Percentiles rank a stretch among this genome's conserved stretches.
Conservation (phyloP, 2,329 filamentous ascomycete species). For the Pseudogymnoascus sp. region DNA sequence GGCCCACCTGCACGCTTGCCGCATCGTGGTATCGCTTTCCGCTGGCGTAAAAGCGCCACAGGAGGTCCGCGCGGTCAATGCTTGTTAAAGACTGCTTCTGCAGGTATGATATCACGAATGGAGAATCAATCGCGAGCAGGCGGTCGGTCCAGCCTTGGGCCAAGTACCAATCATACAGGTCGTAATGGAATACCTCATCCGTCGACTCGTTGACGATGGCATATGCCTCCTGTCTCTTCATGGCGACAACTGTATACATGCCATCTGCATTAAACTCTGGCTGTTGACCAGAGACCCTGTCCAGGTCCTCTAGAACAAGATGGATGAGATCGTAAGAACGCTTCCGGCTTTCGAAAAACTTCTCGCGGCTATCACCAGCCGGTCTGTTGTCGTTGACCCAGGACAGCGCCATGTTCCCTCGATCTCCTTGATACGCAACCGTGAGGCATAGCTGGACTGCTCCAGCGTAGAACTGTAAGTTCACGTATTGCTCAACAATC, state of each 20-base stretch:
- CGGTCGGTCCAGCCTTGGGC: conserved; percentile 75
- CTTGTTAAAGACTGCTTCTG: conserved; percentile 65
- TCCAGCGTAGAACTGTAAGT: conserved; percentile 83
- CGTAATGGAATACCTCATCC: conserved; percentile 91
- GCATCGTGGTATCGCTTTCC: conserved; percentile 77
- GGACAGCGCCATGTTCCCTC: conserved; percentile 72
- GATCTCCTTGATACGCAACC: conserved; percentile 77
- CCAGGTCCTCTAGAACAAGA: conserved; percentile 67
- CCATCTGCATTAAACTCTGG: conserved; percentile 66
- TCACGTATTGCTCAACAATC: conserved; percentile 70
- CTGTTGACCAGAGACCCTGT: conserved; percentile 58
- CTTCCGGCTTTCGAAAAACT: conserved; percentile 61
- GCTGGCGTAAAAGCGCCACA: conserved; percentile 89
- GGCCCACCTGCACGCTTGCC: conserved; percentile 72
- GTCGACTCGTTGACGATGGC: conserved; percentile 77
- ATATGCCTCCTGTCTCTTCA: conserved; percentile 80
- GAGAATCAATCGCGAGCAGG: conserved; percentile 74
- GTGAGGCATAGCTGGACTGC: conserved; percentile 80
- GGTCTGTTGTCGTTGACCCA: conserved; percentile 84
- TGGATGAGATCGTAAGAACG: conserved; percentile 84
- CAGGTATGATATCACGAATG: conserved; percentile 80
- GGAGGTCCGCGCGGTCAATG: conserved; percentile 72
- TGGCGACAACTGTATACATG: conserved; percentile 63
- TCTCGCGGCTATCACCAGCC: conserved; percentile 57
- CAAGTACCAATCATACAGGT: conserved; percentile 98